These are phyloP conservation scores for Candida rishiriensis DNA, from an alignment of 805 yeast species.

Conservation along the genomic window DNA sequence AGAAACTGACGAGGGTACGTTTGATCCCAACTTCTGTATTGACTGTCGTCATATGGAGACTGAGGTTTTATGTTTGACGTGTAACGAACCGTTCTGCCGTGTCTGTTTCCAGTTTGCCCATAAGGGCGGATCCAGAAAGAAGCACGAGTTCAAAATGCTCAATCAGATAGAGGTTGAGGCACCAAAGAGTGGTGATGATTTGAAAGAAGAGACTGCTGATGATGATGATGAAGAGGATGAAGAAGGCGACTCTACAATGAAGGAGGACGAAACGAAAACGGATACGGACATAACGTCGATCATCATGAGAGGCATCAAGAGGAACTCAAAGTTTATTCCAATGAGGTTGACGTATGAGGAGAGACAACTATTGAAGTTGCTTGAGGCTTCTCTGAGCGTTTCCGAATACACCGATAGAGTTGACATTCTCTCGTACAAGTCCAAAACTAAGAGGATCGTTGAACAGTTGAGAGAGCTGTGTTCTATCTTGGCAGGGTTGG, in stretches of 20 bases:
- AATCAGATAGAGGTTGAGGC: slow-evolving; percentile 9
- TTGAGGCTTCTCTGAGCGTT: slow-evolving; percentile 75
- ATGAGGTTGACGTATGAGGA: slow-evolving; percentile 64
- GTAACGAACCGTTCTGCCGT: slow-evolving; percentile 64
- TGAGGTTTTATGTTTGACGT: slow-evolving; percentile 55
- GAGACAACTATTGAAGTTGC: slow-evolving; percentile 57
- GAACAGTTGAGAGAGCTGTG: slow-evolving; percentile 72
- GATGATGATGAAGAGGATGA: slow-evolving; percentile 14
- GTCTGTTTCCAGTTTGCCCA: slow-evolving; percentile 69
- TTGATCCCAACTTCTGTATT: slow-evolving; percentile 46
- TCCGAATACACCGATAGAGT: slow-evolving; percentile 78
- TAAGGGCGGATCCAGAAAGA: slow-evolving; percentile 58
- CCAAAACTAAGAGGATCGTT: slow-evolving; percentile 68
- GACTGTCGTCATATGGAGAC: slow-evolving; percentile 74
- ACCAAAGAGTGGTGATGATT: slow-evolving; percentile 11
- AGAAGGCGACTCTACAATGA: slow-evolving; percentile 1
- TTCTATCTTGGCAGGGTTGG: slow-evolving; percentile 72
- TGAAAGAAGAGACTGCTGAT: slow-evolving; percentile 5
- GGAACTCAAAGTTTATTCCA: slow-evolving; percentile 56
- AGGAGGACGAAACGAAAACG: slow-evolving; percentile 13
- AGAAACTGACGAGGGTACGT: slow-evolving; percentile 25
- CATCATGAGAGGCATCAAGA: slow-evolving; percentile 35
- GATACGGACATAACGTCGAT: slow-evolving; percentile 9
- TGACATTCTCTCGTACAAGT: slow-evolving; percentile 60
- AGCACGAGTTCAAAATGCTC: slow-evolving; percentile 34